Conservation (phyloP, 2,329 filamentous ascomycete species). For the Parastagonospora avenae region DNA sequence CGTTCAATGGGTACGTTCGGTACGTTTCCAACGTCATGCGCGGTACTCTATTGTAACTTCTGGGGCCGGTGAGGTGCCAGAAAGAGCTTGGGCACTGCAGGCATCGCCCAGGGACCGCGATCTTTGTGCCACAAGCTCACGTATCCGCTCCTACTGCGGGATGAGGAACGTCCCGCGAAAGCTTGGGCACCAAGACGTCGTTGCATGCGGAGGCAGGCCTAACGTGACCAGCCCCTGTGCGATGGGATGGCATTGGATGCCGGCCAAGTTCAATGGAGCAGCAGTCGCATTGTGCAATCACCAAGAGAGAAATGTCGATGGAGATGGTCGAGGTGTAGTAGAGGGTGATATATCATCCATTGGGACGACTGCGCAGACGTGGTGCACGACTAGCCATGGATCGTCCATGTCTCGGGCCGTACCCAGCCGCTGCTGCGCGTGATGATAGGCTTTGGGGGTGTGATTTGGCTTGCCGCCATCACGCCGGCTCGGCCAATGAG, state of each 20-base stretch:
- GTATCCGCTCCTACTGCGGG: slow-evolving; percentile 24
- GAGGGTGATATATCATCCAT: slow-evolving; percentile 19
- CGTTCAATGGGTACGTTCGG: slow-evolving; percentile 29
- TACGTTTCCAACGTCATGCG: slow-evolving; percentile 23
- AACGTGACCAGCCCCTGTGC: neutral
- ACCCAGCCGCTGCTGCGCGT: slow-evolving; percentile 23
- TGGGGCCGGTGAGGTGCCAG: slow-evolving; percentile 11
- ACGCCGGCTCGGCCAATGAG: slow-evolving; percentile 25
- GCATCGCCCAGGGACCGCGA: slow-evolving; percentile 27
- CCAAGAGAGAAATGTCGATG: slow-evolving; percentile 5
- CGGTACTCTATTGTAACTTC: slow-evolving; percentile 19
- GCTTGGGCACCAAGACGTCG: slow-evolving; percentile 12
- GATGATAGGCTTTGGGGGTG: slow-evolving; percentile 26
- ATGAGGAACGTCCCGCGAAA: slow-evolving; percentile 21
- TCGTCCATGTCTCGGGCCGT: slow-evolving; percentile 34
- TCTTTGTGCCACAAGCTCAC: slow-evolving; percentile 30
- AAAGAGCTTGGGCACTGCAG: slow-evolving; percentile 11
- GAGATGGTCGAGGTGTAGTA: neutral
- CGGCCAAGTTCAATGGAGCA: neutral
- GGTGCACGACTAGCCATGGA: slow-evolving; percentile 15
- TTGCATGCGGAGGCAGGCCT: neutral
- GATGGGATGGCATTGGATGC: neutral
- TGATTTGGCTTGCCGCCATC: slow-evolving; percentile 31
- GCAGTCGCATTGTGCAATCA: slow-evolving; percentile 19
- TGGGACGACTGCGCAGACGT: slow-evolving; percentile 7